Evolutionary conservation across 2,329 filamentous ascomycete genomes (phyloP).

Genomic region (Geosmithia flava): DNA sequence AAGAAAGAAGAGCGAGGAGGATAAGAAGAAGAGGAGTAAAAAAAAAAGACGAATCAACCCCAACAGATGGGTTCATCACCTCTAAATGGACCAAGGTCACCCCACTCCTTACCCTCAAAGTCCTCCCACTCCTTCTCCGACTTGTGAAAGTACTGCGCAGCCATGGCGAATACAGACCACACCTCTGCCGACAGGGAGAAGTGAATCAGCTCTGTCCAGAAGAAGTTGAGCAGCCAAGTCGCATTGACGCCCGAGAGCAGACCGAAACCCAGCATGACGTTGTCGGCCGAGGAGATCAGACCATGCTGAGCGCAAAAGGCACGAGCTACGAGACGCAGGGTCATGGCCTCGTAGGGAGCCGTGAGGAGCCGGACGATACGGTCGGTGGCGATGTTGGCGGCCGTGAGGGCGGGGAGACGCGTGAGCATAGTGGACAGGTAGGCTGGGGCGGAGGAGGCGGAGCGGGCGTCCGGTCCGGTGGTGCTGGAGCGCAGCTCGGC

Average conservation of each 20-base stretch:
- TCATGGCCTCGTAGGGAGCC: constrained; percentile 32
- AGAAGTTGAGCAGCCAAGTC: constrained; percentile 29
- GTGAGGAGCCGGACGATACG: constrained; percentile 27
- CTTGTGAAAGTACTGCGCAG: constrained; percentile 25
- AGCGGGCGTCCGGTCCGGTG: constrained; percentile 10
- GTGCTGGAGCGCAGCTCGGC: constrained; percentile 43
- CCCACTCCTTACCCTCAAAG: constrained; percentile 2
- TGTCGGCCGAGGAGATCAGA: constrained; percentile 15
- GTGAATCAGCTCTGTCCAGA: constrained; percentile 31
- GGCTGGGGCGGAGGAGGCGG: constrained; percentile 12
- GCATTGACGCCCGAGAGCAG: constrained; percentile 22
- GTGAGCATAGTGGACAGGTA: constrained; percentile 38
- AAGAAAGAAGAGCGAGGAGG: too few relatives aligned
- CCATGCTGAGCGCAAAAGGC: constrained; percentile 25
- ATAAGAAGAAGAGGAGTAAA: too few relatives aligned
- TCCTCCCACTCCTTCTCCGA: constrained; percentile 31
- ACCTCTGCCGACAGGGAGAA: constrained; percentile 29
- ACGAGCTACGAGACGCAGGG: constrained; percentile 30
- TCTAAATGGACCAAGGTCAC: background rate
- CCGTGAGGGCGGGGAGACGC: constrained; percentile 33
- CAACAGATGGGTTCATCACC: background rate
- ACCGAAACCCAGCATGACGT: constrained; percentile 23
- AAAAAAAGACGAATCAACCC: too few relatives aligned
- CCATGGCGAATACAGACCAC: constrained; percentile 28
- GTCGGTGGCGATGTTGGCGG: constrained; percentile 32